Percentiles rank a stretch among this genome's conserved stretches.
These are phyloP conservation scores for Saxophila tyrrhenica DNA, from an alignment of 495 filamentous ascomycete genomes.

Conservation along the genomic window DNA sequence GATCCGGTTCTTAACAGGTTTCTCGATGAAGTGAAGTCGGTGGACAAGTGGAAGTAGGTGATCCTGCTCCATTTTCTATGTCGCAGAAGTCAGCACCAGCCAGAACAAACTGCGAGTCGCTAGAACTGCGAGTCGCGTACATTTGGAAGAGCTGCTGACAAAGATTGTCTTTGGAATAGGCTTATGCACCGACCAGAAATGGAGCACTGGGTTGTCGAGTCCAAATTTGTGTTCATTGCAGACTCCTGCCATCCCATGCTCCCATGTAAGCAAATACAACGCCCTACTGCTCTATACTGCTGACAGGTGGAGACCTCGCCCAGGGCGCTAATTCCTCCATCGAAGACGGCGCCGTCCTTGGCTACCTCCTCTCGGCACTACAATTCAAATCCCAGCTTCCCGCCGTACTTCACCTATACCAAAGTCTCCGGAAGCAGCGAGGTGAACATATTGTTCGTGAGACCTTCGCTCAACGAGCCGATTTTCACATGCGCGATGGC, in stretches of 20 bases:
- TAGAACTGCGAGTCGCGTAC: too few species aligned
- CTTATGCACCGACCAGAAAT: slow-evolving; percentile 49
- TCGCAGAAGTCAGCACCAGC: too few species aligned
- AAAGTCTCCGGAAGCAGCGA: slow-evolving; percentile 19
- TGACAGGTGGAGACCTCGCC: slow-evolving; percentile 12
- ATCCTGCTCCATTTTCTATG: too few species aligned
- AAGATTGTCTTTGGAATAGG: too few species aligned
- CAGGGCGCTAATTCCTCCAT: slow-evolving; percentile 24
- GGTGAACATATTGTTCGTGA: slow-evolving; percentile 24
- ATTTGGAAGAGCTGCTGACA: too few species aligned
- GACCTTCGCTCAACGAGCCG: slow-evolving; percentile 20
- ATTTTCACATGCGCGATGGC: slow-evolving; percentile 22
- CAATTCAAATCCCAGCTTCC: slow-evolving; percentile 9
- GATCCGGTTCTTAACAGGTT: slow-evolving; percentile 36
- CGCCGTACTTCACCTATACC: slow-evolving; percentile 15
- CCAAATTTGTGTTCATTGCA: slow-evolving; percentile 45
- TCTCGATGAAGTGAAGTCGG: slow-evolving; percentile 40
- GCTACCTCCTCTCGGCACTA: slow-evolving; percentile 13
- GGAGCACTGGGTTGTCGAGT: slow-evolving; percentile 43
- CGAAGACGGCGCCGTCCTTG: slow-evolving; percentile 25
- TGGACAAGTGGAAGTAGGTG: slow-evolving; percentile 47
- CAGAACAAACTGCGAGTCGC: too few species aligned
- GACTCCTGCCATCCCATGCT: slow-evolving; percentile 26
- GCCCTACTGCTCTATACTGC: not conserved
- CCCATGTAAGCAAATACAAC: slow-evolving; percentile 9